Evolutionary conservation across 331 rosid genomes (phyloP).

Genomic region (Arachis monticola): DNA sequence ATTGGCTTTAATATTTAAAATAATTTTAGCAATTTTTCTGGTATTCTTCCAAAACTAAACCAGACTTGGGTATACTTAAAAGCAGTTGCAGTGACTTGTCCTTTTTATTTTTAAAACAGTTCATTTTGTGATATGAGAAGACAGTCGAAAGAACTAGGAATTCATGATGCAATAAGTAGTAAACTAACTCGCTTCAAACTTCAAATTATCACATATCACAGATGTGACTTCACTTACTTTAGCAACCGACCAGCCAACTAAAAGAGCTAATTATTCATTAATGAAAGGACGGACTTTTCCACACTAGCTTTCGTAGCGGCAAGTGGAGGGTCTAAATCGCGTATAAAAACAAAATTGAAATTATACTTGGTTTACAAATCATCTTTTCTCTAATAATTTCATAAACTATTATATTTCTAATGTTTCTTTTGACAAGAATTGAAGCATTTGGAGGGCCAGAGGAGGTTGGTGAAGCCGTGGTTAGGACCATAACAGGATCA

Average conservation of each 20-base stretch:
- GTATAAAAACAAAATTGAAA: neutral
- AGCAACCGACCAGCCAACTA: conserved; percentile 2
- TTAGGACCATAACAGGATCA: conserved; percentile 66
- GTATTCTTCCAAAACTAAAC: too few species aligned
- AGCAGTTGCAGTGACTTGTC: too few species aligned
- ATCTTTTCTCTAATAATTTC: neutral
- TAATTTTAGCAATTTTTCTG: too few species aligned
- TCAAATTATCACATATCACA: conserved; percentile 1
- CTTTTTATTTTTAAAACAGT: too few species aligned
- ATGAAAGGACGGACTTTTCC: conserved; percentile 3
- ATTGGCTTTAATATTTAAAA: too few species aligned
- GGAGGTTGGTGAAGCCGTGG: conserved; percentile 86
- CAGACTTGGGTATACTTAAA: too few species aligned
- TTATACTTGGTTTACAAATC: neutral
- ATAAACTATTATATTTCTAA: conserved; percentile 20
- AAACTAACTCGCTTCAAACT: neutral
- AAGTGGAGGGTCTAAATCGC: conserved; percentile 6
- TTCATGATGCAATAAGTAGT: neutral
- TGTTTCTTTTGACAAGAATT: conserved; percentile 50
- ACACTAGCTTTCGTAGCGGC: conserved; percentile 18
- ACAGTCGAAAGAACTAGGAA: neutral
- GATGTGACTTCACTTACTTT: neutral
- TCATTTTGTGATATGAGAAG: too few species aligned
- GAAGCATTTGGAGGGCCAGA: conserved; percentile 87
- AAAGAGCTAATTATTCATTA: neutral